Percentiles rank a stretch among this genome's conserved stretches.
phyloP scores from a whole-genome alignment of 164 flowering plant genomes.

The Annona cherimola region DNA sequence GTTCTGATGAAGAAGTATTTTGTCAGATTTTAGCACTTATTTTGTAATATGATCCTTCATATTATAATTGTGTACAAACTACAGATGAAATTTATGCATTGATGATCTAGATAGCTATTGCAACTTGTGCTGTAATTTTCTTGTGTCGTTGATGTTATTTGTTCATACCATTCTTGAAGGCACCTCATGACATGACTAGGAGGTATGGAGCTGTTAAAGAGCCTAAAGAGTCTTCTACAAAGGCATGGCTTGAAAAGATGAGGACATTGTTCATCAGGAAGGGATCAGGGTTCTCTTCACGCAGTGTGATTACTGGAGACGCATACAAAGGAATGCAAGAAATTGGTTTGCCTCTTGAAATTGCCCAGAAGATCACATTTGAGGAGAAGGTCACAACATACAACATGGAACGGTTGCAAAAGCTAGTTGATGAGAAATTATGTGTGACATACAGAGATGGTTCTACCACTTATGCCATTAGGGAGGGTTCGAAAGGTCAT shows the following conservation, averaged over 20 bases:
- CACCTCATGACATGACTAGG: constrained; percentile 44
- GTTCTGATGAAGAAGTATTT: too few species aligned
- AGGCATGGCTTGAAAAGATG: constrained; percentile 94
- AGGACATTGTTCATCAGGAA: constrained; percentile 77
- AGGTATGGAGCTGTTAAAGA: constrained; percentile 48
- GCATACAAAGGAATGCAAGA: constrained; percentile 61
- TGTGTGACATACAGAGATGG: constrained; percentile 80
- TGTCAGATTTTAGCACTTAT: too few species aligned
- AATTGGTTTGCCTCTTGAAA: constrained; percentile 77
- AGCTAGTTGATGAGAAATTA: constrained; percentile 63
- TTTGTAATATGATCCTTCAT: too few species aligned
- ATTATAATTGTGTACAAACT: too few species aligned
- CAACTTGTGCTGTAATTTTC: not conserved
- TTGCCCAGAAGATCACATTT: constrained; percentile 82
- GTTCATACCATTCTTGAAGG: constrained; percentile 23
- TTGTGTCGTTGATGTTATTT: constrained; percentile 1
- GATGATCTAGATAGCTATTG: not conserved
- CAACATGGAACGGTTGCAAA: constrained; percentile 55
- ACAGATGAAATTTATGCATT: not conserved
- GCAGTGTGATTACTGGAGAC: constrained; percentile 92
- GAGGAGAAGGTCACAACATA: constrained; percentile 77
- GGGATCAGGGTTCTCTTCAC: constrained; percentile 91
- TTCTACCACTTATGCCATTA: constrained; percentile 51
- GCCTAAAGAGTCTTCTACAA: constrained; percentile 42
- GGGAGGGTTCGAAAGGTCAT: constrained; percentile 83